These are phyloP conservation scores for Backusella parvicylindrica DNA, from an alignment of 192 early-diverging fungal genomes.

Conservation along the genomic window DNA sequence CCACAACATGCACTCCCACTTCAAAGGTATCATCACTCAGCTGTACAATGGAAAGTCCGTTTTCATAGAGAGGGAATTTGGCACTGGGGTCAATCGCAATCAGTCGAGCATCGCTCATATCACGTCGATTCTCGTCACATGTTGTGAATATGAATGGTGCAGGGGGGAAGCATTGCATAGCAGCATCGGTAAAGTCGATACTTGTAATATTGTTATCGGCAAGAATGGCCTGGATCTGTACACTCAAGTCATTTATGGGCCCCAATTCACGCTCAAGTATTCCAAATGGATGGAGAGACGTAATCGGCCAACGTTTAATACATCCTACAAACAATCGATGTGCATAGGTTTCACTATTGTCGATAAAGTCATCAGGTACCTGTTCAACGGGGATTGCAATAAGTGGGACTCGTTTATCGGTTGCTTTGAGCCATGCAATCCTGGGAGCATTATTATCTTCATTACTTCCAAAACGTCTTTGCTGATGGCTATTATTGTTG, in stretches of 20 bases:
- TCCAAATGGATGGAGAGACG: conserved; percentile 71
- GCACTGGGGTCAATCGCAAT: conserved; percentile 87
- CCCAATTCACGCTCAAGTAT: conserved; percentile 70
- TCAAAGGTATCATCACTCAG: conserved; percentile 68
- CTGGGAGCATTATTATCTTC: conserved; percentile 41
- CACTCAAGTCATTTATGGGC: conserved; percentile 67
- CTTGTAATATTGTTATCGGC: conserved; percentile 75
- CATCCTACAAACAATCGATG: conserved; percentile 59
- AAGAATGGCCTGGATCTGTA: conserved; percentile 78
- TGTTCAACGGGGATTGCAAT: conserved; percentile 74
- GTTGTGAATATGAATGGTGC: conserved; percentile 71
- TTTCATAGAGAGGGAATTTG: conserved; percentile 55
- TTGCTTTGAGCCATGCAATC: conserved; percentile 82
- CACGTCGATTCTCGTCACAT: conserved; percentile 53
- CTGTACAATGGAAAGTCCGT: conserved; percentile 65
- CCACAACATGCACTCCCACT: conserved; percentile 84
- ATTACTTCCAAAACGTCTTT: conserved; percentile 17
- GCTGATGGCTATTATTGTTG: conserved; percentile 34
- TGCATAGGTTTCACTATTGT: conserved; percentile 52
- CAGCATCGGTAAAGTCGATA: conserved; percentile 68
- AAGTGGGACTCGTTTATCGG: conserved; percentile 76
- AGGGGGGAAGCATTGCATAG: conserved; percentile 71
- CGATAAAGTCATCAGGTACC: conserved; percentile 65
- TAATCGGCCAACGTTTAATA: conserved; percentile 70
- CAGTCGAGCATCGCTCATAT: conserved; percentile 67